Evolutionary conservation across 2,329 filamentous ascomycete species (phyloP).

Genomic region (Ramularia collo-cygni): DNA sequence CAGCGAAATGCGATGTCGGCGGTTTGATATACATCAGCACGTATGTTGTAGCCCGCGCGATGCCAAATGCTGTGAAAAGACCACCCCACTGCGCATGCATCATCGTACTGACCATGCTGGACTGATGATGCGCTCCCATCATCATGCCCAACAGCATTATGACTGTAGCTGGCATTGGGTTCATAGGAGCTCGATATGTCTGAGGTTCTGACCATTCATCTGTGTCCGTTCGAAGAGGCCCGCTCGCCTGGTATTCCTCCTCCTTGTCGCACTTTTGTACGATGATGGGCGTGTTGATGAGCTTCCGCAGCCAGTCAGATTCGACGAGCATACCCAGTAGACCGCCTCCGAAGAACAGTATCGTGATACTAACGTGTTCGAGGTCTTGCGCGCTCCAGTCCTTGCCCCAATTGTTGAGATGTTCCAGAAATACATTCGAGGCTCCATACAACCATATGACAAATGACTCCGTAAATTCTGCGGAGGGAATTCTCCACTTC

Average conservation of each 20-base stretch:
- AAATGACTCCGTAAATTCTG: conserved; percentile 83
- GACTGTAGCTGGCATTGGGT: conserved; percentile 80
- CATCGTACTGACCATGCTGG: conserved; percentile 78
- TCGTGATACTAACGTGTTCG: conserved; percentile 85
- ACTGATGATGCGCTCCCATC: conserved; percentile 90
- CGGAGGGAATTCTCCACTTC: conserved; percentile 59
- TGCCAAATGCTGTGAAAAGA: conserved; percentile 71
- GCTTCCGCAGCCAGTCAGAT: conserved; percentile 51
- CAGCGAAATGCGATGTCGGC: conserved; percentile 70
- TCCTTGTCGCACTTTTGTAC: conserved; percentile 33
- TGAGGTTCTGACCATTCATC: conserved; percentile 53
- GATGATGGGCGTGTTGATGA: conserved; percentile 51
- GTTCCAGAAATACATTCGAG: conserved; percentile 89
- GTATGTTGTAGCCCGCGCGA: conserved; percentile 74
- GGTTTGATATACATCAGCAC: conserved; percentile 71
- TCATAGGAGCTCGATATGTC: conserved; percentile 69
- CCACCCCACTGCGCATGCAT: conserved; percentile 91
- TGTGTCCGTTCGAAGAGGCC: conserved; percentile 10
- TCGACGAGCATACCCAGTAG: conserved; percentile 46
- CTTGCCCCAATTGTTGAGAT: conserved; percentile 65
- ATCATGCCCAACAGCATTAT: conserved; percentile 84
- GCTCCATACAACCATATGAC: conserved; percentile 86
- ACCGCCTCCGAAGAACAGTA: conserved; percentile 90
- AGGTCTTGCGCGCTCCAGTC: conserved; percentile 73
- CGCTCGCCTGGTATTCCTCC: conserved; percentile 1